These are phyloP conservation scores for Fraxinus xanthoxyloides DNA, from an alignment of 305 asterid species.

Conservation along the genomic window DNA sequence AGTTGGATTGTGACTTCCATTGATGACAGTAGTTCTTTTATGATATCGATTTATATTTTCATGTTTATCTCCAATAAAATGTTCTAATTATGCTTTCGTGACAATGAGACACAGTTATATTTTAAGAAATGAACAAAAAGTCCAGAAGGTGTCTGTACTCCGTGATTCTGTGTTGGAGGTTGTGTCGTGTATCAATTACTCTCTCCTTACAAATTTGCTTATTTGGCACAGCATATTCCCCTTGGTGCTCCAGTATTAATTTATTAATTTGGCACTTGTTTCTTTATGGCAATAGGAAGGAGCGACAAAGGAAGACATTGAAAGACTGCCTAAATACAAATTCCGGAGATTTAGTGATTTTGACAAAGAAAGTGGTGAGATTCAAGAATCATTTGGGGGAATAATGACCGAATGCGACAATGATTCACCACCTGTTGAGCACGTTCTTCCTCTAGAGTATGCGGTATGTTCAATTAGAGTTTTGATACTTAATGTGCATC, in stretches of 20 bases:
- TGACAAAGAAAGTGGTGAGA: slow-evolving; percentile 84
- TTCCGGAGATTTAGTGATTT: slow-evolving; percentile 67
- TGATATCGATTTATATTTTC: neutral
- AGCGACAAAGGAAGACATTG: slow-evolving; percentile 91
- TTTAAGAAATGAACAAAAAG: neutral
- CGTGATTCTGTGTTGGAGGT: neutral
- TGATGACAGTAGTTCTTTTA: neutral
- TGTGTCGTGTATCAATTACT: neutral
- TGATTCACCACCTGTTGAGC: slow-evolving; percentile 48
- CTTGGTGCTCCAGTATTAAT: neutral
- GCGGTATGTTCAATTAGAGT: slow-evolving; percentile 52
- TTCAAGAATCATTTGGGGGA: slow-evolving; percentile 87
- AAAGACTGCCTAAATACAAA: slow-evolving; percentile 73
- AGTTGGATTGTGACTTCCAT: neutral
- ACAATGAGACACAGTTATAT: neutral
- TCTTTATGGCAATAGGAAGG: slow-evolving; percentile 68
- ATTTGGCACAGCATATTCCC: neutral
- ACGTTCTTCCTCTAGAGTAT: slow-evolving; percentile 78
- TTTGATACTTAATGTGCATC: neutral
- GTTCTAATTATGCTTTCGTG: neutral
- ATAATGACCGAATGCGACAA: slow-evolving; percentile 79
- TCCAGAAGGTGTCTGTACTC: slow-evolving; percentile 2
- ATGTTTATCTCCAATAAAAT: neutral
- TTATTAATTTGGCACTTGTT: neutral
- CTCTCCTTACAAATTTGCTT: neutral